Conservation (phyloP, 371 early-diverging fungal genomes). For the Syncephalastrum monosporum region DNA sequence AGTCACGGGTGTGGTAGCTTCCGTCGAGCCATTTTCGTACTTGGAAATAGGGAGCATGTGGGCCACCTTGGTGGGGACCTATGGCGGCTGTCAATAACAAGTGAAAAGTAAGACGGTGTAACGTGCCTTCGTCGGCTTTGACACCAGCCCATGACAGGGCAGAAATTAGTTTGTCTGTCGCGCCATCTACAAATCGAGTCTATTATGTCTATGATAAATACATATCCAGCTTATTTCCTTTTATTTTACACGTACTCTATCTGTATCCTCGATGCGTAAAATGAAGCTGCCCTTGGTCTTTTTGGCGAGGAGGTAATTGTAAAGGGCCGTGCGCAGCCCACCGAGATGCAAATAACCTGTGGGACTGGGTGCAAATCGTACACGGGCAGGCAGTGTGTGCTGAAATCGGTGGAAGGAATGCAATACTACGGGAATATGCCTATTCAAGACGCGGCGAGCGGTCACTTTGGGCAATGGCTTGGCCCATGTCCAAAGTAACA, state of each 20-base stretch:
- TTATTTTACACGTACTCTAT: constrained; percentile 53
- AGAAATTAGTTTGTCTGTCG: constrained; percentile 66
- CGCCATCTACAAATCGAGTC: constrained; percentile 79
- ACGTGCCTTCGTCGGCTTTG: constrained; percentile 71
- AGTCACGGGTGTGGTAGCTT: background rate
- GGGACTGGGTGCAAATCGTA: constrained; percentile 95
- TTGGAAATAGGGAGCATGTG: constrained; percentile 71
- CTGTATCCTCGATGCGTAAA: constrained; percentile 94
- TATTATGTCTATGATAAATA: constrained; percentile 18
- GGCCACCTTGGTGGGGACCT: constrained; percentile 66
- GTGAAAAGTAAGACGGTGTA: background rate
- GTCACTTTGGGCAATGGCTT: too few relatives aligned
- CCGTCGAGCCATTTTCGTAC: constrained; percentile 21
- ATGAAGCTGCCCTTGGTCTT: constrained; percentile 76
- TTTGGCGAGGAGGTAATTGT: constrained; percentile 84
- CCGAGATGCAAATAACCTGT: constrained; percentile 94
- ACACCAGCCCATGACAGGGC: constrained; percentile 82
- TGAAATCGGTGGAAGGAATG: too few relatives aligned
- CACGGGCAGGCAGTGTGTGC: constrained; percentile 32
- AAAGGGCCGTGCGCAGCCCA: constrained; percentile 91
- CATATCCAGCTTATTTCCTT: background rate
- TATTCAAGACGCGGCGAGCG: too few relatives aligned
- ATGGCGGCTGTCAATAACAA: background rate
- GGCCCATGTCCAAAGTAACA: too few relatives aligned
- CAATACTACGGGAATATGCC: too few relatives aligned